phyloP scores from a whole-genome alignment of 2,329 filamentous ascomycete species.

The Ophiostoma quercus region DNA sequence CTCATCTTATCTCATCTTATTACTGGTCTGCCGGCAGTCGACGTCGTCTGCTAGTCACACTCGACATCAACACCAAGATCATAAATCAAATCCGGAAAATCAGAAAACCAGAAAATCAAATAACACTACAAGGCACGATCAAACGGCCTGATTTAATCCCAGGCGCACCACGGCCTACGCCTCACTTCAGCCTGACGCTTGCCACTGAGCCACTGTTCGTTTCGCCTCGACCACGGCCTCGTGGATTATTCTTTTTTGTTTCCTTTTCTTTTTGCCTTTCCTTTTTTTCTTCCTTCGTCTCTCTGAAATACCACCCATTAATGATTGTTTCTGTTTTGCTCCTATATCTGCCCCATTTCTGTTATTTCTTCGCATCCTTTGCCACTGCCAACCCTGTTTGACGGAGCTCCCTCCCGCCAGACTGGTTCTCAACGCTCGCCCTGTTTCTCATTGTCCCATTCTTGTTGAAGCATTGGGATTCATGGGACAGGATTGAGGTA shows the following conservation, averaged over 20 bases:
- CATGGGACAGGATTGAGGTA: neutral
- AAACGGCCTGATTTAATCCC: neutral
- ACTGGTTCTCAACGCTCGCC: neutral
- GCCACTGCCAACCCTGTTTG: neutral
- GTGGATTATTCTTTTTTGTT: neutral
- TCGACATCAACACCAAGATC: neutral
- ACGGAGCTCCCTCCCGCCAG: neutral
- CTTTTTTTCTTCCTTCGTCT: neutral
- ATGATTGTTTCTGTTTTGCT: neutral
- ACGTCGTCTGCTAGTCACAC: neutral
- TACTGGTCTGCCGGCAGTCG: neutral
- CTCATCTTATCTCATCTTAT: neutral
- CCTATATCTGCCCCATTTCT: no score
- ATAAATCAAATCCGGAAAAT: neutral
- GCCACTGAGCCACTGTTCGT: neutral
- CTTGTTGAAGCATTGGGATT: slow-evolving; percentile 4
- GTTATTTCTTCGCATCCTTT: neutral
- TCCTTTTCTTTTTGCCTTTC: neutral
- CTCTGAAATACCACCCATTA: neutral
- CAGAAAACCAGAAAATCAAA: neutral
- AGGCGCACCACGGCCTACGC: neutral
- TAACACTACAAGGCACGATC: neutral
- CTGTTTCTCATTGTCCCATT: neutral
- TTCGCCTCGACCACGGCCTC: neutral
- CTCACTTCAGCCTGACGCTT: neutral